Percentiles rank a stretch among this genome's conserved stretches.
phyloP scores from a whole-genome alignment of 257 asterid genomes.

The Nicotiana tomentosiformis region DNA sequence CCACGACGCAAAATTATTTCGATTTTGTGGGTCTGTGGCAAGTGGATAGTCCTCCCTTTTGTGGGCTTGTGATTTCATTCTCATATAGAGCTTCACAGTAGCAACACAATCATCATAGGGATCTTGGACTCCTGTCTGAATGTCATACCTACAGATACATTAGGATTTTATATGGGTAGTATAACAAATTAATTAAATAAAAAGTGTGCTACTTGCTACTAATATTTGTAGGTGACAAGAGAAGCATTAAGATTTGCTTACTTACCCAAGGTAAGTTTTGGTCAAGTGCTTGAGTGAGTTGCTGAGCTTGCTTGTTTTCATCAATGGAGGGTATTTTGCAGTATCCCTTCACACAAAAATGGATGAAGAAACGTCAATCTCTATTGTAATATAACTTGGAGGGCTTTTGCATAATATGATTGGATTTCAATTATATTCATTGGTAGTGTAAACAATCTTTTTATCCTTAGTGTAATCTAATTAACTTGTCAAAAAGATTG shows the following conservation, averaged over 20 bases:
- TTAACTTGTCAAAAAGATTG: neutral
- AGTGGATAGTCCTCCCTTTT: constrained; percentile 47
- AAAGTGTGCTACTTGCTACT: neutral
- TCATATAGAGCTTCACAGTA: constrained; percentile 62
- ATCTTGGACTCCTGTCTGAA: constrained; percentile 71
- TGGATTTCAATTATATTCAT: neutral
- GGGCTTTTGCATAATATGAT: neutral
- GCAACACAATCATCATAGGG: constrained; percentile 89
- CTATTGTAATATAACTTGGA: neutral
- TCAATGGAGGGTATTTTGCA: constrained; percentile 73
- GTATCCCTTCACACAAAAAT: constrained; percentile 59
- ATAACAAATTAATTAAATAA: no score
- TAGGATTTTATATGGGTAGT: neutral
- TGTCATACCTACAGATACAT: constrained; percentile 49
- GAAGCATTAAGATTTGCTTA: neutral
- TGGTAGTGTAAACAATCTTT: no score
- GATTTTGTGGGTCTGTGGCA: constrained; percentile 62
- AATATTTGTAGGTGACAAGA: neutral
- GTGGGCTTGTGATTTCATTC: constrained; percentile 73
- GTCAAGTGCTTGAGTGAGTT: constrained; percentile 76
- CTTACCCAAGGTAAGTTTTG: constrained; percentile 72
- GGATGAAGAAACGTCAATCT: neutral
- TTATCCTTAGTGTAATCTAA: no score
- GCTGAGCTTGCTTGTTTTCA: constrained; percentile 92
- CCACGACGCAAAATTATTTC: constrained; percentile 61